These are phyloP conservation scores for Wickerhamiella azymoides DNA, from an alignment of 805 yeast genomes.

Conservation along the genomic window DNA sequence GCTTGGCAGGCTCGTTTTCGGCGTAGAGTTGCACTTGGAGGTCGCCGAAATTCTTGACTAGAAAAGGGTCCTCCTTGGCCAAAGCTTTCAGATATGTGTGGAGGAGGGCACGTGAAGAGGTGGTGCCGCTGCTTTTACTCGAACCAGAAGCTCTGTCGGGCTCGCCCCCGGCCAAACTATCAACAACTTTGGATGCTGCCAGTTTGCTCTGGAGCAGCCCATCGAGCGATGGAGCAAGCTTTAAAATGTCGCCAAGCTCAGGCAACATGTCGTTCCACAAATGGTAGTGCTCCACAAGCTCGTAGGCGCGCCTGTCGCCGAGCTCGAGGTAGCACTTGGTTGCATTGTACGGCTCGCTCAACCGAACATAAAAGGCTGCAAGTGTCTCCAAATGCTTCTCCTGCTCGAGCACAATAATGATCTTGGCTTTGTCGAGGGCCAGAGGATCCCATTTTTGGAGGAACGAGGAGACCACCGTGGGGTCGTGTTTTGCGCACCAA, in stretches of 20 bases:
- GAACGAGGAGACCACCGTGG: slow-evolving; percentile 29
- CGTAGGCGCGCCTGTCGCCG: slow-evolving; percentile 40
- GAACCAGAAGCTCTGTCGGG: no score
- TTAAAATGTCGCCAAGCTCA: slow-evolving; percentile 33
- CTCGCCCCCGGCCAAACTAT: no score
- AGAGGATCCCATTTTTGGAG: slow-evolving; percentile 44
- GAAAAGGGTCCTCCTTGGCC: slow-evolving; percentile 40
- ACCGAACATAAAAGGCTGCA: slow-evolving; percentile 38
- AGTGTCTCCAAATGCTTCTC: slow-evolving; percentile 20
- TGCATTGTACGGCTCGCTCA: slow-evolving; percentile 48
- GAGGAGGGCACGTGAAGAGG: neutral
- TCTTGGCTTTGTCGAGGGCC: slow-evolving; percentile 34
- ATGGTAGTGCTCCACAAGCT: slow-evolving; percentile 49
- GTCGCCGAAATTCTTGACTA: slow-evolving; percentile 48
- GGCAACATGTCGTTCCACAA: slow-evolving; percentile 38
- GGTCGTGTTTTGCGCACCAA: slow-evolving; percentile 31
- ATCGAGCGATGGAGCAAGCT: slow-evolving; percentile 3
- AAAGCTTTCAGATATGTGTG: slow-evolving; percentile 42
- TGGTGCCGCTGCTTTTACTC: no score
- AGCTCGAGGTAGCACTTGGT: slow-evolving; percentile 47
- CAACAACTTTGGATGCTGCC: slow-evolving; percentile 29
- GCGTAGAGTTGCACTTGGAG: slow-evolving; percentile 53
- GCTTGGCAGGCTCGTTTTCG: slow-evolving; percentile 38
- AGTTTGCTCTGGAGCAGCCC: slow-evolving; percentile 8
- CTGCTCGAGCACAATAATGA: slow-evolving; percentile 37